Evolutionary conservation across 1,284 basidiomycete species (phyloP), one percentile per base, ranked within the genome.

Genomic region (Pisolithus thermaeus): DNA sequence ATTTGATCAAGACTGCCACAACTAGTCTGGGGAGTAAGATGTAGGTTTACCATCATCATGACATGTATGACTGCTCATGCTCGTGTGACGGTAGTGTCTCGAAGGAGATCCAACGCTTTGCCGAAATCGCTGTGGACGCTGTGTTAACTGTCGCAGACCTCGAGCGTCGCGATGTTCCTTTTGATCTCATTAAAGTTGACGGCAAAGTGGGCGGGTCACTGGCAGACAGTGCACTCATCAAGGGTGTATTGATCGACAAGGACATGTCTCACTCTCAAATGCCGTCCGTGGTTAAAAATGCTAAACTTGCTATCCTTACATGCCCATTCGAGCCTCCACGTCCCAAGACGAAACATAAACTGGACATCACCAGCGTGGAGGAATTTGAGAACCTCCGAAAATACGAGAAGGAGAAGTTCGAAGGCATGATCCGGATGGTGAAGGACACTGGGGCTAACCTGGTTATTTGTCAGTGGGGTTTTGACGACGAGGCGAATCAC

Each of bases 391-490:
- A 93, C 70, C 77, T 99, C 58, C 81, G 92, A 59, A 88, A 87
- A 57, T 99, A 99, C 68, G 97, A 99, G 74, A 91, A 90, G 73
- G 86, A 89, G 64, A 99, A 96, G 74, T 99, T 99, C 64, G 78
- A 83, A 61, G 87, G 94, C 64, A 99, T 99, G 96, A 98, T 99
- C 73, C 89, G 90, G 72, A 80, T 83, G 66, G 95, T 99, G 58
- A 97, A 98, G 73, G 90, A 97, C 64, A 90, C 93, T n/a, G 96
- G 97, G 32, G 95, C 97, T 25, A 99, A 99, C 71, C 73, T 99
- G 53, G 96, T 99, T 60, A 97, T 99, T 62, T 99, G 96, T 71
- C 97, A 99, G 70, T 99, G 97, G 96, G 96, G 96, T 57, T 99
- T 99, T 68, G 96, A 99, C 66, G 97, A 99, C 68, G 96, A 99